phyloP scores from a whole-genome alignment of 2,329 filamentous ascomycete genomes.

The Phialophora tarda region DNA sequence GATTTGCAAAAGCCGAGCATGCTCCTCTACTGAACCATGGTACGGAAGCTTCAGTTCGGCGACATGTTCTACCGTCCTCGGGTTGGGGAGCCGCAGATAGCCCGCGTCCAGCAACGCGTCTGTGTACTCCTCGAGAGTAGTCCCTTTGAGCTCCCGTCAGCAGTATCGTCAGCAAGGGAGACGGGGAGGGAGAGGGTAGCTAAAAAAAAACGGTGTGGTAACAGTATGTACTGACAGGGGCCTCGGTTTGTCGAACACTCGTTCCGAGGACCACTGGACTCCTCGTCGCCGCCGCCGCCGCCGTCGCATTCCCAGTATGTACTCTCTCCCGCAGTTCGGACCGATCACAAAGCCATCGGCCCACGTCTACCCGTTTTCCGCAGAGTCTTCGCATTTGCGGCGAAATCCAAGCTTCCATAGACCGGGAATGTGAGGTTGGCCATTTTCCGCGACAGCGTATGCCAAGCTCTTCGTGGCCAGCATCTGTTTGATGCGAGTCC shows the following conservation, averaged over 20 bases:
- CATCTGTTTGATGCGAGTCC: background rate
- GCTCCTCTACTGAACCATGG: background rate
- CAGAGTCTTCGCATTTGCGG: background rate
- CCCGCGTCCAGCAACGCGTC: background rate
- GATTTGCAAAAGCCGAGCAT: background rate
- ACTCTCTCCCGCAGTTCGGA: background rate
- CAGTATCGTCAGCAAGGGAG: background rate
- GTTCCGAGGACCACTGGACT: no score
- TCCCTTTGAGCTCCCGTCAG: background rate
- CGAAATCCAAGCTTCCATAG: background rate
- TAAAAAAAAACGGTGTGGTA: background rate
- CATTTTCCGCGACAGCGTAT: background rate
- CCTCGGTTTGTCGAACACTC: background rate
- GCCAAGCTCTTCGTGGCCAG: background rate
- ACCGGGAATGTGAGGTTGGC: background rate
- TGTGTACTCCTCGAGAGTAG: background rate
- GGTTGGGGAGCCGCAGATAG: background rate
- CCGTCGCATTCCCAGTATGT: background rate
- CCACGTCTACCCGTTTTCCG: background rate
- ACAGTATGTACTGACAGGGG: background rate
- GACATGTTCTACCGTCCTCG: background rate
- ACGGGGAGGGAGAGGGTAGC: background rate
- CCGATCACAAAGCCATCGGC: background rate
- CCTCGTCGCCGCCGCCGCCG: no score
- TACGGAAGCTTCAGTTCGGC: background rate